Base-by-base conservation (phyloP, 306 rosid species). In the Sesbania bispinosa region DNA sequence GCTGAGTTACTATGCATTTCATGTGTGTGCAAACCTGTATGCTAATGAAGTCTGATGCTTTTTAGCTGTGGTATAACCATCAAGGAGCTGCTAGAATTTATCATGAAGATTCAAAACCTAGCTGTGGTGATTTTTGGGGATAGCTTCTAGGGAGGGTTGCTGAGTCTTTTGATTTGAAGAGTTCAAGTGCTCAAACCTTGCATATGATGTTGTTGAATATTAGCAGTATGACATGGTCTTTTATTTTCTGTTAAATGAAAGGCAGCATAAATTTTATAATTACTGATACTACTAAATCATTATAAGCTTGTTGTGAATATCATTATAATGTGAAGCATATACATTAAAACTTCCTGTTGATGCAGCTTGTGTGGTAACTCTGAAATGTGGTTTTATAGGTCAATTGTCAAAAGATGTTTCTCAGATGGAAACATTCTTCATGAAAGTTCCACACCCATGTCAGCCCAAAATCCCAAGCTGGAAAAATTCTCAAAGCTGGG, bases 401-500 rank as follows among this genome's bases (percentile, higher is more conserved):
- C 89, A 54, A 52, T 59, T 48, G 72, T 91, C 81, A 80, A 83
- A 73, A 79, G 92, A 79, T 86, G 86, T 67, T 78, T 85, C 27
- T 91, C 92, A 4, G 92, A 88, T 77, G 92, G 97, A 69, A 85
- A 69, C 71, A 88, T 88, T 77, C 87, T 82, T 72, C 69, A 0
- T 10, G 83, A 52, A 55, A 81, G 75, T 68, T 57, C 81, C 73
- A 71, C 87, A 45, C 81, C 89, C 43, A 33, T 67, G 38, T 83
- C 86, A 41, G 26, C 81, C 60, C 32, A 74, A 63, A 64, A 79
- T 73, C 66, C 76, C 30, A 79, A 71, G 85, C 83, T 73, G 55
- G 87, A 51, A 57, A 73, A 67, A 6, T 70, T 68, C 63, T 54
- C 83, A 13, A 71, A 73, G 64, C 59, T 78, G 24, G 75, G 24